Percentiles rank a stretch among this genome's conserved stretches.
phyloP scores from a whole-genome alignment of 2,329 filamentous ascomycete species.

The Aspergillus floridensis region DNA sequence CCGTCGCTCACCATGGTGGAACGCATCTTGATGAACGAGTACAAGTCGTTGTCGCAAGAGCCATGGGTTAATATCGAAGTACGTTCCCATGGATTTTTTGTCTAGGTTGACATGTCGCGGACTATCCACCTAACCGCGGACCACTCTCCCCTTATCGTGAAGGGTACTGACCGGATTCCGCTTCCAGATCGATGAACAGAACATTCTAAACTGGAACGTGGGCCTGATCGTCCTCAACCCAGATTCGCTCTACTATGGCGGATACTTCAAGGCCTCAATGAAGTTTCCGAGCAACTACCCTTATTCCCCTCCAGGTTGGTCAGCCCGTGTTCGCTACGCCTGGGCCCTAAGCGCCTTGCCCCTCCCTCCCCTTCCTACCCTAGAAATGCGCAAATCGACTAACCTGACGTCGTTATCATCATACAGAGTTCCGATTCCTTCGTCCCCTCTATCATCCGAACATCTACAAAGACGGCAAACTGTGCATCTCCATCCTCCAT shows the following conservation, averaged over 20 bases:
- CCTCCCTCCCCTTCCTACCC: background rate
- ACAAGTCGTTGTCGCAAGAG: slow-evolving; percentile 77
- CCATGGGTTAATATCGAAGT: slow-evolving; percentile 92
- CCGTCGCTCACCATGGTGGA: slow-evolving; percentile 54
- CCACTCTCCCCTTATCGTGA: background rate
- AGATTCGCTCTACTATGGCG: slow-evolving; percentile 87
- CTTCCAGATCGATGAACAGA: slow-evolving; percentile 68
- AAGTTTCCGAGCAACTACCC: slow-evolving; percentile 86
- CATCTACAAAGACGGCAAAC: slow-evolving; percentile 82
- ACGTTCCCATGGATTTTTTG: slow-evolving; percentile 28
- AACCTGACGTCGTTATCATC: background rate
- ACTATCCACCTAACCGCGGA: background rate
- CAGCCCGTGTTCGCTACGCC: background rate
- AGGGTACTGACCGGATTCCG: background rate
- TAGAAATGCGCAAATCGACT: background rate
- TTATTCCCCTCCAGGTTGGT: slow-evolving; percentile 69
- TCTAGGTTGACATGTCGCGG: background rate
- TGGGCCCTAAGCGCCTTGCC: background rate
- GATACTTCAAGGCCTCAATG: slow-evolving; percentile 89
- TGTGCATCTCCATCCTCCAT: slow-evolving; percentile 97
- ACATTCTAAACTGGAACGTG: slow-evolving; percentile 82
- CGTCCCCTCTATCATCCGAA: slow-evolving; percentile 86
- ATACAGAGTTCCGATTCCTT: slow-evolving; percentile 73
- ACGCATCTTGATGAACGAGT: slow-evolving; percentile 85
- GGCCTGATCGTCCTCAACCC: slow-evolving; percentile 90